These are phyloP conservation scores for Nigrograna mackinnonii DNA, from an alignment of 2,329 filamentous ascomycete genomes.

Conservation along the genomic window DNA sequence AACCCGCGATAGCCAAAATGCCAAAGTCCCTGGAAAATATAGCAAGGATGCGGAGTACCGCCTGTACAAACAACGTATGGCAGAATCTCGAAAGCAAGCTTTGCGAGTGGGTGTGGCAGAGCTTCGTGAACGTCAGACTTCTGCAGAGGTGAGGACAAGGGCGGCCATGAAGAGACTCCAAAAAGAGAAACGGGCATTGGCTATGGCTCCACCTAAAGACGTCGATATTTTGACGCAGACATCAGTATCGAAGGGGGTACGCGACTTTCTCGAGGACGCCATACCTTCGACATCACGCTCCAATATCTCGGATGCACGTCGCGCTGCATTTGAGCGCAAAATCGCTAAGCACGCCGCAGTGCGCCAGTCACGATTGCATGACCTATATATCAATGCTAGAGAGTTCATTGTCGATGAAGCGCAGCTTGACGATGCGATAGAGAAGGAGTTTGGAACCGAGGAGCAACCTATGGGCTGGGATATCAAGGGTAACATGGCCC, in stretches of 20 bases:
- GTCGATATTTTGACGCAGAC: conserved; percentile 52
- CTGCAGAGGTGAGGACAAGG: conserved; percentile 22
- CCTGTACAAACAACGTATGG: conserved; percentile 74
- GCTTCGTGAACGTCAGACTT: conserved; percentile 58
- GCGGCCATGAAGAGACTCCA: conserved; percentile 38
- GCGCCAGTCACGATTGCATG: conserved; percentile 74
- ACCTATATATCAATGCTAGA: conserved; percentile 86
- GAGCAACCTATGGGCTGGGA: conserved; percentile 47
- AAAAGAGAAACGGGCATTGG: conserved; percentile 51
- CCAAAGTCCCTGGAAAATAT: conserved; percentile 36
- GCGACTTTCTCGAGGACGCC: conserved; percentile 36
- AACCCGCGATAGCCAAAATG: conserved; percentile 56
- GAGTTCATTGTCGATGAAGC: conserved; percentile 83
- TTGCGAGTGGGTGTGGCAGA: conserved; percentile 71
- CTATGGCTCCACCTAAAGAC: conserved; percentile 69
- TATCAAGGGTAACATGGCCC: conserved; percentile 20
- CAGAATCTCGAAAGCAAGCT: conserved; percentile 70
- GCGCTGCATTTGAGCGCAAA: conserved; percentile 42
- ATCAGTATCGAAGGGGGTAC: conserved; percentile 31
- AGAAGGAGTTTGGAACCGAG: conserved; percentile 73
- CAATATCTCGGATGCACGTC: conserved; percentile 32
- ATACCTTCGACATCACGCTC: conserved; percentile 27
- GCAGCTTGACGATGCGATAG: conserved; percentile 74
- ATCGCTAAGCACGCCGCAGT: conserved; percentile 59
- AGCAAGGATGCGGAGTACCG: conserved; percentile 53